Conservation (phyloP, 2,329 filamentous ascomycete species). For the Rutstroemia sp. region DNA sequence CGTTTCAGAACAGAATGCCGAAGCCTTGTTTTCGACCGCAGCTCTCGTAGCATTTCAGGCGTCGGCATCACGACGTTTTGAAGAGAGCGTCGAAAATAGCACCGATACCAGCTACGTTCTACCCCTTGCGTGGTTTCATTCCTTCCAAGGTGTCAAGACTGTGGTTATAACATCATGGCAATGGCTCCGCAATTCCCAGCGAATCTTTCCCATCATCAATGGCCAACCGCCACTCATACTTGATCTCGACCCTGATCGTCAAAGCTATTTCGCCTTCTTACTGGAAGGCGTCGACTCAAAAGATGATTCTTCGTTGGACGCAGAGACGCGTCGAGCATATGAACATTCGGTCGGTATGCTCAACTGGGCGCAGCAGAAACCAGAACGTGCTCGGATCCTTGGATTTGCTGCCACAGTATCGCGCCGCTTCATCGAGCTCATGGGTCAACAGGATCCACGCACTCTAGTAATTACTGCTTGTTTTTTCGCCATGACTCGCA, state of each 20-base stretch:
- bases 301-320: conserved; percentile 19
- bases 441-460: conserved; percentile 45
- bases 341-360: conserved; percentile 58
- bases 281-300: conserved; percentile 51
- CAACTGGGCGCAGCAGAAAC: conserved; percentile 58
- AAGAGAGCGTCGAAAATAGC: conserved; percentile 42
- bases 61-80: conserved; percentile 54
- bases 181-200: conserved; percentile 50
- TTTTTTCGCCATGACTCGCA: conserved; percentile 27
- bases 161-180: conserved; percentile 58
- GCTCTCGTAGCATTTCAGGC: conserved; percentile 61
- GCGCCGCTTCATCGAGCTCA: conserved; percentile 51
- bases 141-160: conserved; percentile 60
- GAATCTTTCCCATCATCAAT: conserved; percentile 55
- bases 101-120: conserved; percentile 43
- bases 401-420: conserved; percentile 59
- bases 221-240: conserved; percentile 56
- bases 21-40: conserved; percentile 55
- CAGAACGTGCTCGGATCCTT: conserved; percentile 49
- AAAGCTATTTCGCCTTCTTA: conserved; percentile 54
- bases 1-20: conserved; percentile 51
- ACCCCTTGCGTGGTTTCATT: conserved; percentile 59
- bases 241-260: conserved; percentile 44
- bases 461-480: conserved; percentile 25
- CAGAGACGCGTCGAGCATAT: conserved; percentile 46